Evolutionary conservation across 108 stramenopile species (phyloP).

Genomic region (Discostella pseudostelligera): DNA sequence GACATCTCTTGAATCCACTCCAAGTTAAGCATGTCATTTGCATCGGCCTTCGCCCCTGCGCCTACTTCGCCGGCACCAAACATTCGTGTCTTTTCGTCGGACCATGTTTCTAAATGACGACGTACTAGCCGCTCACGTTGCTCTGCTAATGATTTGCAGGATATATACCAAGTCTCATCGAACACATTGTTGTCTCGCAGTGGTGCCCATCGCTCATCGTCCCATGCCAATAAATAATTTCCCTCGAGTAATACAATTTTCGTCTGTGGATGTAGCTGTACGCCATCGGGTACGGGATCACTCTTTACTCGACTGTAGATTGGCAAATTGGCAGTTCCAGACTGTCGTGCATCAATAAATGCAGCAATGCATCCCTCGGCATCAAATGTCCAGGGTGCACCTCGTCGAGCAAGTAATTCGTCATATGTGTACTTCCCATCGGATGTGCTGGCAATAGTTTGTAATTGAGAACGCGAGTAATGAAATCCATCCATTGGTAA

Average conservation of each 20-base stretch:
- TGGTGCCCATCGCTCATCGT: constrained; percentile 53
- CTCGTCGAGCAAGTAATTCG: constrained; percentile 47
- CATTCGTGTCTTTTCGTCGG: constrained; percentile 50
- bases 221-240: constrained; percentile 55
- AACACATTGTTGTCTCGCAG: constrained; percentile 43
- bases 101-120: constrained; percentile 64
- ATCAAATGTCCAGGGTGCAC: constrained; percentile 80
- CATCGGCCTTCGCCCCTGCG: constrained; percentile 53
- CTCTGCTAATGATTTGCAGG: constrained; percentile 28
- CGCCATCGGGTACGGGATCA: constrained; percentile 59
- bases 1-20: constrained; percentile 44
- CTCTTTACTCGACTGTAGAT: constrained; percentile 55
- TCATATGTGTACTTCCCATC: constrained; percentile 26
- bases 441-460: constrained; percentile 29
- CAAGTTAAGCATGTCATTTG: constrained; percentile 55
- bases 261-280: constrained; percentile 34
- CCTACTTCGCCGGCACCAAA: constrained; percentile 55
- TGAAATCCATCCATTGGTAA: constrained; percentile 83
- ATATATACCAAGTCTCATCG: constrained; percentile 76
- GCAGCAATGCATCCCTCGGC: constrained; percentile 42
- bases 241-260: constrained; percentile 72
- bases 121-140: constrained; percentile 51
- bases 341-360: constrained; percentile 36
- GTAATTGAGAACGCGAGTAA: constrained; percentile 43
- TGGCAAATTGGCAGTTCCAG: constrained; percentile 50